Percentiles rank a stretch among this genome's conserved stretches.
phyloP scores from a whole-genome alignment of 202 grass and related monocot genomes.

The Zoysia matrella region DNA sequence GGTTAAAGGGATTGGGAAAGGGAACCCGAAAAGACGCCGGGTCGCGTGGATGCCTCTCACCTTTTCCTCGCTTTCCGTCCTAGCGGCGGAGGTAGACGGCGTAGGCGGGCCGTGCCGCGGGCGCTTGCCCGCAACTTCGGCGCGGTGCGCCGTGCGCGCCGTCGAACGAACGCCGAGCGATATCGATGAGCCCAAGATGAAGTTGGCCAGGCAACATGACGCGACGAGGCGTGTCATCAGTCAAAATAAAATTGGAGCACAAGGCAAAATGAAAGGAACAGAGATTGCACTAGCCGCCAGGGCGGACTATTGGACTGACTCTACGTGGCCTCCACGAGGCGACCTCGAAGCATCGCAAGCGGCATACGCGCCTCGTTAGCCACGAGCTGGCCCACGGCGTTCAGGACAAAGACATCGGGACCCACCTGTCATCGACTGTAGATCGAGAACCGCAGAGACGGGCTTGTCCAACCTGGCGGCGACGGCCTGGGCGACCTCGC shows the following conservation, averaged over 20 bases:
- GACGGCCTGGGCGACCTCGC: not conserved
- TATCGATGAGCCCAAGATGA: not conserved
- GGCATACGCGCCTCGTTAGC: conserved; percentile 31
- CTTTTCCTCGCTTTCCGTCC: not conserved
- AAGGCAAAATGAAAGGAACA: too few species aligned
- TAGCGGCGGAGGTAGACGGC: not conserved
- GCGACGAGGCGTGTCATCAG: too few species aligned
- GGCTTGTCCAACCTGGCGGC: not conserved
- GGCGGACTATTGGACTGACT: not conserved
- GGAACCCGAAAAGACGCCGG: not conserved
- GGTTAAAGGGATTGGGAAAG: not conserved
- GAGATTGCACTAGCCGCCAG: not conserved
- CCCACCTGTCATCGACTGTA: conserved; percentile 9
- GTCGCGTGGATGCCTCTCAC: not conserved
- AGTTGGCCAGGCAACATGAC: too few species aligned
- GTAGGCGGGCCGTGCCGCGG: not conserved
- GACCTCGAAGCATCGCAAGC: conserved; percentile 26
- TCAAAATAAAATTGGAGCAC: too few species aligned
- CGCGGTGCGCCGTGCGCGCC: too few species aligned
- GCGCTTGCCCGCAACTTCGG: too few species aligned
- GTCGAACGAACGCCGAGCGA: too few species aligned
- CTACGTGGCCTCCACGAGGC: not conserved
- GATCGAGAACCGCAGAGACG: not conserved
- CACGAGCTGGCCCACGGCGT: not conserved
- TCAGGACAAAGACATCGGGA: not conserved